phyloP scores from a whole-genome alignment of 2,329 filamentous ascomycete genomes.

The Epichloe typhina region DNA sequence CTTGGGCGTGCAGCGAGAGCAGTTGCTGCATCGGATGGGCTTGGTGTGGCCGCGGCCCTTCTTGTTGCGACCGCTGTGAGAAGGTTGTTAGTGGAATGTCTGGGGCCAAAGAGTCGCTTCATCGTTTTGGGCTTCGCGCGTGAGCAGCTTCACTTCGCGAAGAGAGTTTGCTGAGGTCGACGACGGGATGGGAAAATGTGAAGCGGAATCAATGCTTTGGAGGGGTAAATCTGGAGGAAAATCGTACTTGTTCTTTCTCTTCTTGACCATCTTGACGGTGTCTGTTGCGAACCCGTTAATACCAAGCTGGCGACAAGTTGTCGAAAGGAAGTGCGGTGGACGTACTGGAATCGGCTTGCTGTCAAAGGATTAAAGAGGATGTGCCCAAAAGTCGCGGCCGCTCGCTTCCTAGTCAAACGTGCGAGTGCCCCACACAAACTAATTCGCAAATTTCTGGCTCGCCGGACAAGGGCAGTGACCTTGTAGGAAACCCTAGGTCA shows the following conservation, averaged over 20 bases:
- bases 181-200: neutral
- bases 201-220: neutral
- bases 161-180: slow-evolving; percentile 1
- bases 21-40: slow-evolving; percentile 75
- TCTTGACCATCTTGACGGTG: slow-evolving; percentile 57
- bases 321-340: slow-evolving; percentile 12
- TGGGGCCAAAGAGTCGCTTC: neutral
- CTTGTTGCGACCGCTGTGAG: slow-evolving; percentile 88
- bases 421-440: slow-evolving; percentile 7
- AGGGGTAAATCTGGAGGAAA: slow-evolving; percentile 2
- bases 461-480: slow-evolving; percentile 10
- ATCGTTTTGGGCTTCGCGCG: neutral
- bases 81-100: slow-evolving; percentile 10
- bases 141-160: slow-evolving; percentile 7
- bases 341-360: neutral
- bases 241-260: slow-evolving; percentile 55
- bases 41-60: slow-evolving; percentile 99
- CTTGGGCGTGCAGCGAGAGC: slow-evolving; percentile 84
- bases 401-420: slow-evolving; percentile 5
- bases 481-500: slow-evolving; percentile 15
- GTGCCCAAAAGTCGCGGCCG: slow-evolving; percentile 5
- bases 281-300: slow-evolving; percentile 28
- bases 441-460: slow-evolving; percentile 2
- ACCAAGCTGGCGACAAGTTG: slow-evolving; percentile 12
- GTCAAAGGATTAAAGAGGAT: slow-evolving; percentile 3